phyloP scores from a whole-genome alignment of 2,329 filamentous ascomycete genomes.

The Penicillium sp. region DNA sequence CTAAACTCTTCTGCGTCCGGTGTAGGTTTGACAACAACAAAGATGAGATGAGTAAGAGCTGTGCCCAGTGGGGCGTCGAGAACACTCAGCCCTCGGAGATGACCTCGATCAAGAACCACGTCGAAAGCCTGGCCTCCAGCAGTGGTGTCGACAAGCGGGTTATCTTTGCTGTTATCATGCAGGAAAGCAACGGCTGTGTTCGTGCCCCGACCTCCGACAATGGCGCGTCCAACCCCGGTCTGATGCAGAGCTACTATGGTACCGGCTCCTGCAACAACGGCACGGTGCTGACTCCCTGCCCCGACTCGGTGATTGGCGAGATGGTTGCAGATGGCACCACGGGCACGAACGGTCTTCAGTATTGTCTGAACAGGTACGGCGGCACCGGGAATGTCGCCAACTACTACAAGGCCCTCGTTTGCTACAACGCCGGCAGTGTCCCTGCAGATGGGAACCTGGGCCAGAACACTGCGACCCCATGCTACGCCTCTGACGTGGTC shows the following conservation, averaged over 20 bases:
- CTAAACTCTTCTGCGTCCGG: too few species aligned
- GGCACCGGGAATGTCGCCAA: slow-evolving; percentile 22
- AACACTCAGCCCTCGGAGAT: slow-evolving; percentile 32
- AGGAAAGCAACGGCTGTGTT: slow-evolving; percentile 48
- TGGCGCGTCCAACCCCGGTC: slow-evolving; percentile 45
- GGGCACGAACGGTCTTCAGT: slow-evolving; percentile 40
- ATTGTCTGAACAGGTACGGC: slow-evolving; percentile 30
- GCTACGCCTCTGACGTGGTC: slow-evolving; percentile 30
- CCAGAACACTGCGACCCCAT: slow-evolving; percentile 26
- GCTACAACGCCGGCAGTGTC: slow-evolving; percentile 45
- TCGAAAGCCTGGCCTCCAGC: slow-evolving; percentile 32
- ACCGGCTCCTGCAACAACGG: slow-evolving; percentile 33
- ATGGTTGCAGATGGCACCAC: slow-evolving; percentile 42
- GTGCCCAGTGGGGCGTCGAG: slow-evolving; percentile 19
- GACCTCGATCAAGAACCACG: slow-evolving; percentile 31
- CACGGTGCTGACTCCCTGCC: slow-evolving; percentile 26
- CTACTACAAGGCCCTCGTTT: slow-evolving; percentile 38
- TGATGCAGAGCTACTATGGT: slow-evolving; percentile 33
- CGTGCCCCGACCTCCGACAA: slow-evolving; percentile 43
- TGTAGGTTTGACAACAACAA: slow-evolving; percentile 17
- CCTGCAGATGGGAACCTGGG: slow-evolving; percentile 33
- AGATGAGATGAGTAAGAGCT: slow-evolving; percentile 14
- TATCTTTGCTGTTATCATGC: slow-evolving; percentile 47
- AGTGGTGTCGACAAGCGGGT: slow-evolving; percentile 41
- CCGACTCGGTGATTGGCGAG: slow-evolving; percentile 28